Conservation (phyloP, 1,284 basidiomycete species). For the Heterobasidion annosum region DNA sequence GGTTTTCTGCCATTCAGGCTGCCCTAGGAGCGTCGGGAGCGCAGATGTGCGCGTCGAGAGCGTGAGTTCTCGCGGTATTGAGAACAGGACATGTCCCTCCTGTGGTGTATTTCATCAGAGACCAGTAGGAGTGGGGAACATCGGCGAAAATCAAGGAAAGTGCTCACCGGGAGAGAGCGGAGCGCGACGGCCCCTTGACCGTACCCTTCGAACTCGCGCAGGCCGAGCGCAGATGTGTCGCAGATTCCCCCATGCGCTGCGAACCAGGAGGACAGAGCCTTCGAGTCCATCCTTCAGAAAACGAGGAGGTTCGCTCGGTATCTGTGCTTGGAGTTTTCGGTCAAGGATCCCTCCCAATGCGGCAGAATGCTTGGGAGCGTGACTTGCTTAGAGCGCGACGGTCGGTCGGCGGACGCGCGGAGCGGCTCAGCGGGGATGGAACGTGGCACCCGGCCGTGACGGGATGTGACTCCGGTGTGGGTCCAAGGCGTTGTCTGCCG, state of each 20-base stretch:
- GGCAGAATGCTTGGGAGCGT: too few species aligned
- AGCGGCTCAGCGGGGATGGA: too few species aligned
- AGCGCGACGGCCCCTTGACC: conserved; percentile 71
- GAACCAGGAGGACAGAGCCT: conserved; percentile 11
- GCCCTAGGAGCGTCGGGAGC: conserved; percentile 51
- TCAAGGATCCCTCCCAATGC: too few species aligned
- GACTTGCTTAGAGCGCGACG: too few species aligned
- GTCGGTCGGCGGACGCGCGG: too few species aligned
- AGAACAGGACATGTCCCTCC: conserved; percentile 74
- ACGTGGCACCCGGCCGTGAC: too few species aligned
- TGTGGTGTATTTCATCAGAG: conserved; percentile 17
- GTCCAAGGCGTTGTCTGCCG: too few species aligned
- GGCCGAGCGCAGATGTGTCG: conserved; percentile 7
- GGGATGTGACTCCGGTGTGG: too few species aligned
- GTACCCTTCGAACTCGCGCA: conserved; percentile 22
- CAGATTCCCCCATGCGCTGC: conserved; percentile 8
- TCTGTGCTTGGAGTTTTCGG: too few species aligned
- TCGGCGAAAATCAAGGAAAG: conserved; percentile 1
- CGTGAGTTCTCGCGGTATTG: conserved; percentile 71
- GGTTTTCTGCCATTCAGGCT: conserved; percentile 50
- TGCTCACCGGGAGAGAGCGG: conserved; percentile 58
- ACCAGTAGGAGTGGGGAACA: neutral
- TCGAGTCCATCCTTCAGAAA: neutral
- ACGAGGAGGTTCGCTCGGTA: too few species aligned
- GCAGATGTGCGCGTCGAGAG: conserved; percentile 74